phyloP scores from a whole-genome alignment of 768 basidiomycete genomes.

The Imleria badia region DNA sequence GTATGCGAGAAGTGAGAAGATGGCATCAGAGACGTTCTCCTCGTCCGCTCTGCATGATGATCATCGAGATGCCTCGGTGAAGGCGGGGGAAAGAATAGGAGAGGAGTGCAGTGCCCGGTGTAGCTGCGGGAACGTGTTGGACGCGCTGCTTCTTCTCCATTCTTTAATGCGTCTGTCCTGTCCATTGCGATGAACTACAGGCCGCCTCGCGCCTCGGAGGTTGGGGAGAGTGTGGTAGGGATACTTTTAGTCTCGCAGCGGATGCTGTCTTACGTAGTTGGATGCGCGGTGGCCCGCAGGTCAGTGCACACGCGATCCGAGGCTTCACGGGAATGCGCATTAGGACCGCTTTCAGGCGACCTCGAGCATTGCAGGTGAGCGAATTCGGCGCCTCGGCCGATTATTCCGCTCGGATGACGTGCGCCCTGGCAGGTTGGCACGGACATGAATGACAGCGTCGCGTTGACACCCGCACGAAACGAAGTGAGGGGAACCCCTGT shows the following conservation, averaged over 20 bases:
- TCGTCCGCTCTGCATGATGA: conserved; percentile 1
- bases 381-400: background rate
- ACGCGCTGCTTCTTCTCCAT: conserved; percentile 15
- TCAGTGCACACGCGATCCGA: conserved; percentile 9
- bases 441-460: conserved; percentile 12
- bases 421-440: background rate
- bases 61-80: conserved; percentile 3
- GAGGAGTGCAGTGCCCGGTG: background rate
- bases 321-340: conserved; percentile 4
- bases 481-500: background rate
- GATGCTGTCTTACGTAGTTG: conserved; percentile 8
- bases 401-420: background rate
- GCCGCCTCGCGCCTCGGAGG: conserved; percentile 10
- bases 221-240: background rate
- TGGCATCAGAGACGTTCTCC: background rate
- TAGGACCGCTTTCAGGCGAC: conserved; percentile 1
- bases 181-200: conserved; percentile 6
- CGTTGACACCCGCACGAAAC: background rate
- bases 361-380: background rate
- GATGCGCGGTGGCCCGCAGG: conserved; percentile 1
- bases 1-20: background rate
- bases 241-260: background rate
- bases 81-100: background rate
- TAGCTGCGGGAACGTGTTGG: conserved; percentile 25
- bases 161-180: conserved; percentile 1